Percentiles rank a stretch among this genome's conserved stretches.
phyloP scores from a whole-genome alignment of 1,284 basidiomycete genomes.

The Marasmius tenuissimus region DNA sequence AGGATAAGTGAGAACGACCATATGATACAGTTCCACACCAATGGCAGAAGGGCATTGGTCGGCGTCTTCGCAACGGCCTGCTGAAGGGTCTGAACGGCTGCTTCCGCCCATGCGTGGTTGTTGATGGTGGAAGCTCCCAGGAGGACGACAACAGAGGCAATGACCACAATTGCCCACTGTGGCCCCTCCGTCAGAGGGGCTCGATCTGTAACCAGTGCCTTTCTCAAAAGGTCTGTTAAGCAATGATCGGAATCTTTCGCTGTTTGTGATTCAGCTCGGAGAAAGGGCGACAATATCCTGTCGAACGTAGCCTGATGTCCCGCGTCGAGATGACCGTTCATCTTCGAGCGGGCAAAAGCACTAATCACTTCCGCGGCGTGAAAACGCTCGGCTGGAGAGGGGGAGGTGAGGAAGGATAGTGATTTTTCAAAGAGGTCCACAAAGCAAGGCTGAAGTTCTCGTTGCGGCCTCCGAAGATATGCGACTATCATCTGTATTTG shows the following conservation, averaged over 20 bases:
- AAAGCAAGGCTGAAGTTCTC: conserved; percentile 31
- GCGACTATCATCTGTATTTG: conserved; percentile 38
- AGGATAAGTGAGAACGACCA: conserved; percentile 49
- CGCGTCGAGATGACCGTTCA: conserved; percentile 8
- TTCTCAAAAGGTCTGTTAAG: conserved; percentile 21
- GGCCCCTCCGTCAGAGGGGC: conserved; percentile 30
- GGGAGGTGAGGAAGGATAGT: conserved; percentile 33
- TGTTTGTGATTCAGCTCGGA: background rate
- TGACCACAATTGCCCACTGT: conserved; percentile 36
- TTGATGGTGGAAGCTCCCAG: conserved; percentile 44
- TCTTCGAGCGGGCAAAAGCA: conserved; percentile 38
- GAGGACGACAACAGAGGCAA: conserved; percentile 50
- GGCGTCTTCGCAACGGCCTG: conserved; percentile 24
- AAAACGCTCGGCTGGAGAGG: conserved; percentile 32
- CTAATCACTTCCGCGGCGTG: conserved; percentile 40
- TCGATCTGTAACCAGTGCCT: conserved; percentile 23
- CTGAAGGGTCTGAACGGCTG: background rate
- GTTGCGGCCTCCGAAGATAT: conserved; percentile 33
- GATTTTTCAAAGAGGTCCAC: conserved; percentile 35
- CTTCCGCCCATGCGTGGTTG: conserved; percentile 17
- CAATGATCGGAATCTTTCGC: conserved; percentile 14
- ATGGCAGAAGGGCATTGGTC: conserved; percentile 40
- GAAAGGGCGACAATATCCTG: background rate
- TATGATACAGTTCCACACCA: conserved; percentile 48
- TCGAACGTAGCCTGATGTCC: background rate